Evolutionary conservation across 1,284 basidiomycete genomes (phyloP).

Genomic region (Sphagnurus paluster): DNA sequence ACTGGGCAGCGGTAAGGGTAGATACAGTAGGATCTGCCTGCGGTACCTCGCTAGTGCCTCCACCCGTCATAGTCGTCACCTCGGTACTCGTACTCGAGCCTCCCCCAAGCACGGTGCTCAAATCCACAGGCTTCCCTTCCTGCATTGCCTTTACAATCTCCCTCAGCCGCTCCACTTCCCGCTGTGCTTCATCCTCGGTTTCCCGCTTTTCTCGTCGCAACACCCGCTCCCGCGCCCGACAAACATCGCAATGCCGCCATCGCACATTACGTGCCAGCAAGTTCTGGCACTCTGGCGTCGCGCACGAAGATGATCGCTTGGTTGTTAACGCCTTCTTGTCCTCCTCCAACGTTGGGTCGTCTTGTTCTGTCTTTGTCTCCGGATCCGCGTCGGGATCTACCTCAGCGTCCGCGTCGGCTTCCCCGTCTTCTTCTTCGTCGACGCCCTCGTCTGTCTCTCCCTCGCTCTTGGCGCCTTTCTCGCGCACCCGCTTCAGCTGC

Average conservation of each 20-base stretch:
- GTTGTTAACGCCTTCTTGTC: not conserved
- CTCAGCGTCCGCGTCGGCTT: not conserved
- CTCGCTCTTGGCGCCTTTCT: slow-evolving; percentile 18
- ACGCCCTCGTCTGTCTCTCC: slow-evolving; percentile 1
- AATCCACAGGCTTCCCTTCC: too few relatives aligned
- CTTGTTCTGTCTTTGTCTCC: not conserved
- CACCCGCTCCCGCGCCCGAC: slow-evolving; percentile 28
- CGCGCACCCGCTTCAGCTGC: slow-evolving; percentile 49
- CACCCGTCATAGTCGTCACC: too few relatives aligned
- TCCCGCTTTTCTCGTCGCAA: slow-evolving; percentile 13
- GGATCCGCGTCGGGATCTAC: too few relatives aligned
- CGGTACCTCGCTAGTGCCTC: too few relatives aligned
- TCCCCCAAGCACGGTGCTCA: too few relatives aligned
- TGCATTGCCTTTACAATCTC: slow-evolving; percentile 11
- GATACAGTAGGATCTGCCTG: too few relatives aligned
- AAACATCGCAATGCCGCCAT: slow-evolving; percentile 47
- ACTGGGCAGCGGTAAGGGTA: too few relatives aligned
- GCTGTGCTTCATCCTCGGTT: slow-evolving; percentile 1
- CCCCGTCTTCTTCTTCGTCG: not conserved
- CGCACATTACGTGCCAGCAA: slow-evolving; percentile 40
- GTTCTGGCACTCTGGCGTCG: slow-evolving; percentile 44
- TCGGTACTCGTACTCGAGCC: too few relatives aligned
- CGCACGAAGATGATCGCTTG: slow-evolving; percentile 24
- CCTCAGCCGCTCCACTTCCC: slow-evolving; percentile 12
- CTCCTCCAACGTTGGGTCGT: too few relatives aligned